phyloP scores from a whole-genome alignment of 495 filamentous ascomycete species.

The Aspergillus ellipticus region DNA sequence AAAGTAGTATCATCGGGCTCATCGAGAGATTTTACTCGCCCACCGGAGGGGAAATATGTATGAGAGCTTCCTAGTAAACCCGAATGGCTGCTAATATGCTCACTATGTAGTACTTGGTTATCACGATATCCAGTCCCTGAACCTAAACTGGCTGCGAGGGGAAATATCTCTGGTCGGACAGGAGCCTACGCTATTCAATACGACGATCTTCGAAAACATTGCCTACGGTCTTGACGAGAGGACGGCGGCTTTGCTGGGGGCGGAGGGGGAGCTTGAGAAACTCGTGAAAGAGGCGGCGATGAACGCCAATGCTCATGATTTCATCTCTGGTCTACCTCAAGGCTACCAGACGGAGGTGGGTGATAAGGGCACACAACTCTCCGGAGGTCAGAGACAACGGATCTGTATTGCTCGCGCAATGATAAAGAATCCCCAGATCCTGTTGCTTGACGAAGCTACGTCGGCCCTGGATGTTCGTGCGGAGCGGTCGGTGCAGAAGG shows the following conservation, averaged over 20 bases:
- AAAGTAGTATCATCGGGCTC: slow-evolving; percentile 45
- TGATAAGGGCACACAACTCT: too few relatives aligned
- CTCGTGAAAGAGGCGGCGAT: slow-evolving; percentile 20
- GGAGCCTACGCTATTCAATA: slow-evolving; percentile 14
- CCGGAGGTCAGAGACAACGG: too few relatives aligned
- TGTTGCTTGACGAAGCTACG: too few relatives aligned
- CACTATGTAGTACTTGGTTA: slow-evolving; percentile 15
- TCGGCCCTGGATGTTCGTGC: too few relatives aligned
- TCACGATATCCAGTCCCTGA: slow-evolving; percentile 9
- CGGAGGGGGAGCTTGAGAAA: neutral
- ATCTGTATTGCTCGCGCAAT: too few relatives aligned
- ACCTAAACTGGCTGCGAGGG: slow-evolving; percentile 13
- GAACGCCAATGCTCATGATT: slow-evolving; percentile 33
- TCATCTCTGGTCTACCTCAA: slow-evolving; percentile 10
- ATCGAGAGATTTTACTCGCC: slow-evolving; percentile 49
- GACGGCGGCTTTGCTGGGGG: neutral
- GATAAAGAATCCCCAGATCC: too few relatives aligned
- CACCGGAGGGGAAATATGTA: slow-evolving; percentile 24
- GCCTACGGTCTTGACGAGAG: slow-evolving; percentile 5
- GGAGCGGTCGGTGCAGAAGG: too few relatives aligned
- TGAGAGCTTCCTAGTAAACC: too few relatives aligned
- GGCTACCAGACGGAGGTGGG: slow-evolving; percentile 36
- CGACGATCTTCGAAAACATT: slow-evolving; percentile 15
- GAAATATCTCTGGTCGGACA: slow-evolving; percentile 14
- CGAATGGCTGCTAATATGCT: too few relatives aligned